Base-by-base conservation (phyloP, 306 rosid genomes). In the Coriaria nepalensis region DNA sequence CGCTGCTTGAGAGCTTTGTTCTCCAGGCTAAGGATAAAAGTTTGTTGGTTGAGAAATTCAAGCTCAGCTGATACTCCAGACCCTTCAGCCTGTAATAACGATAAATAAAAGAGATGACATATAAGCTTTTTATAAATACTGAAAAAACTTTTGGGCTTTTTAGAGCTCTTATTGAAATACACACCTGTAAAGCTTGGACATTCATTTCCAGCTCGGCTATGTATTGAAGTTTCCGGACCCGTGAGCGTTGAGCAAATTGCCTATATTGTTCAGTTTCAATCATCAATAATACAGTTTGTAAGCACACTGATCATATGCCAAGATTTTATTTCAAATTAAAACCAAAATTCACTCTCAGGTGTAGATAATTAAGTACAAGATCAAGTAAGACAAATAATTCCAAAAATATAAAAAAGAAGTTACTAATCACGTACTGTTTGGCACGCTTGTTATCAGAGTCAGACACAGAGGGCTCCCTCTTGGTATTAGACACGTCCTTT, bases 191-290 rank as follows among this genome's bases (percentile, higher is more conserved):
- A 71, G 78, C 86, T 66, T 92, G 96, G 37, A 92, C 96, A 57
- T 82, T 92, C 66, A 93, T 92, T 73, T 92, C 98, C 65, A 92
- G 79, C 77, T 92, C 98, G 52, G 98, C 94, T 51, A 92, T 92
- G 76, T 85, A 92, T 62, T 92, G 98, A 71, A 85, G 94, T 65
- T 92, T 92, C 40, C 98, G 87, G 45, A 85, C 98, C 59, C 98
- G 79, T 38, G 98, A 92, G 7, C 98, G 94, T 68, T 92, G 98
- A 56, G 98, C 98, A 66, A 85, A 85, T 78, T 92, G 96, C 83
- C 98, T 92, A 79, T 65, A 81, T 44, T 40, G 53, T 44, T 45
- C 12, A 35, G 42, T 43, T 11, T 34, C 35, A 35, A 43, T 35
- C 48, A 55, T 55, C 34, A 42, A 42, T 20, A 20, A 1, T 20